Base-by-base conservation (phyloP, 495 filamentous ascomycete species). In the Staphylotrichum longicolle region DNA sequence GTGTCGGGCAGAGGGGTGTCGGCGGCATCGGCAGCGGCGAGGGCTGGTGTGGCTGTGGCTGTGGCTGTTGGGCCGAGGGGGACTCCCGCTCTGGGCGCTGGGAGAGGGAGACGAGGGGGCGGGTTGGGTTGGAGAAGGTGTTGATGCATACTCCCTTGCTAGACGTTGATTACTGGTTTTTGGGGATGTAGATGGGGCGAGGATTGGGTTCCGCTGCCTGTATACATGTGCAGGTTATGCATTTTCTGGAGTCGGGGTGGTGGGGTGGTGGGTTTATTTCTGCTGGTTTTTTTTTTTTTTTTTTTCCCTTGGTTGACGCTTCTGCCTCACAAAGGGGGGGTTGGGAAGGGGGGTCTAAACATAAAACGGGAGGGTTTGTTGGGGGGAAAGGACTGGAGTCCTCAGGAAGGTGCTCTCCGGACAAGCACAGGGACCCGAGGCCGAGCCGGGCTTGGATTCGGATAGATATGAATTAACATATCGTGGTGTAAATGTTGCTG, bases 81-180 rank as follows among this genome's bases (percentile, higher is more conserved):
- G 15, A 14, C 5, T 37, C 27, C 10, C 45, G 12, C 5, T 55
- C 39, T 9, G 11, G 33, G 27, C 37, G 12, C 8, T 49, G 47
- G 27, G 47, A 30, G 12, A 20, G 8, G 30, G 54, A 15, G 41
- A 11, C 27, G 53, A 15, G 10, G 53, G 39, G 30, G 20, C 8
- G 53, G 39, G 9, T n/a, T 42, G 39, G 39, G 53, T 55, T 32
- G 35, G 53, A 55, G 53, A 55, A n/a, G 53, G 39, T 42, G 53
- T 42, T 55, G 20, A 55, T 33, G 20, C 20, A 27, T 27, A 27
- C 20, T 27, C 20, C 20, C 20, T 27, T 27, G 20, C 20, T 27
- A 27, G 20, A 27, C 20, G 20, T 27, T 27, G 20, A 27, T 27
- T 27, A 27, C 20, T 27, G 20, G 20, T 27, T 27, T 27, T 27